phyloP scores from a whole-genome alignment of 768 basidiomycete genomes.

The Pleurotus giganteus region DNA sequence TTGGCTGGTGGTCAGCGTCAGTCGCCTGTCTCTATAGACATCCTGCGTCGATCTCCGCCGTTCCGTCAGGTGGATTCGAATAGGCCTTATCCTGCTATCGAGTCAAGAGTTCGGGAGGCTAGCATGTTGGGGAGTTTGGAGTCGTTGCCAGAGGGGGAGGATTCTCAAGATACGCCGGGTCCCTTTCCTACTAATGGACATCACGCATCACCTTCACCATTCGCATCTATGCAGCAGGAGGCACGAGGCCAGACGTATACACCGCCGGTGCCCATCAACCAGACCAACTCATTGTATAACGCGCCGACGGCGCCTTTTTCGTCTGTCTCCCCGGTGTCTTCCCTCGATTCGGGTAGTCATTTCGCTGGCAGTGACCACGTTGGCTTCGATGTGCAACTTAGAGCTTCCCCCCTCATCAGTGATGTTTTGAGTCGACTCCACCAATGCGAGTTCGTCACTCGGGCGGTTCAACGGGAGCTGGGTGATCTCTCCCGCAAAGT shows the following conservation, averaged over 20 bases:
- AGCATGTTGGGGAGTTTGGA: conserved; percentile 51
- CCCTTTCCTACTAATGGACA: conserved; percentile 18
- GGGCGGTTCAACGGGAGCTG: conserved; percentile 74
- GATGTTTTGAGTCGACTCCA: conserved; percentile 74
- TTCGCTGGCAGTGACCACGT: conserved; percentile 47
- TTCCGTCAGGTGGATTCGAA: conserved; percentile 44
- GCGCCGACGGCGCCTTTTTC: conserved; percentile 43
- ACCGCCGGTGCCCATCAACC: conserved; percentile 41
- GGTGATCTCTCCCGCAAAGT: conserved; percentile 76
- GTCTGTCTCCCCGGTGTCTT: conserved; percentile 77
- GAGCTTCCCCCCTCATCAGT: conserved; percentile 69
- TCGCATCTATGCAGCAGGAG: conserved; percentile 35
- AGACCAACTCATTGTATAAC: conserved; percentile 38
- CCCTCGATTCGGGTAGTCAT: conserved; percentile 71
- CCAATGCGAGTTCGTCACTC: conserved; percentile 65
- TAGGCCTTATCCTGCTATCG: conserved; percentile 37
- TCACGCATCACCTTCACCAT: conserved; percentile 29
- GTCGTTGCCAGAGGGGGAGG: conserved; percentile 54
- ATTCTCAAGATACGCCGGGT: conserved; percentile 35
- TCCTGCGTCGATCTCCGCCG: conserved; percentile 43
- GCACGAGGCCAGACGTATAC: conserved; percentile 39
- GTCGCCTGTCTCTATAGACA: conserved; percentile 34
- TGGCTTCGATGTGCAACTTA: conserved; percentile 72
- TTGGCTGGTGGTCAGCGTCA: conserved; percentile 26
- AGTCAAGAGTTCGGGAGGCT: conserved; percentile 42